These are phyloP conservation scores for Populus pruinosa DNA, from an alignment of 345 rosid species.

Conservation along the genomic window DNA sequence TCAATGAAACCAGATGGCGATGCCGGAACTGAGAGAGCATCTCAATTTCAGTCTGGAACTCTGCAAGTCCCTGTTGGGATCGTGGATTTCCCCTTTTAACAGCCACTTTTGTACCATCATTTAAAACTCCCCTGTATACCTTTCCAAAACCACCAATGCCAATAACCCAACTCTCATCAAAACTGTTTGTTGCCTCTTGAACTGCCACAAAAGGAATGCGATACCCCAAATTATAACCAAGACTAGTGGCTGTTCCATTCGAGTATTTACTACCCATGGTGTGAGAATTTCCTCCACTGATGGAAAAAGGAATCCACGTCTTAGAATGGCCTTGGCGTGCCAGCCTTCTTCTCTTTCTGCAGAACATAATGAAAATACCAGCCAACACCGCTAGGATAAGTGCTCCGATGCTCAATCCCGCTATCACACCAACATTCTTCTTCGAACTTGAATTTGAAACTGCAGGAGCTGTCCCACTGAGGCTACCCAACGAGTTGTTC, in stretches of 20 bases:
- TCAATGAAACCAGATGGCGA: conserved; percentile 35
- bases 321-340: conserved; percentile 24
- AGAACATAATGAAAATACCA: conserved; percentile 13
- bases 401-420: conserved; percentile 20
- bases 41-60: conserved; percentile 37
- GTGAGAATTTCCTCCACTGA: conserved; percentile 26
- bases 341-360: conserved; percentile 16
- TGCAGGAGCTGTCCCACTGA: conserved; percentile 10
- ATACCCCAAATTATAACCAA: conserved; percentile 20
- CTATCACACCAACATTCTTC: conserved; percentile 23
- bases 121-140: conserved; percentile 25
- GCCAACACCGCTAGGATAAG: conserved; percentile 1
- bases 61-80: conserved; percentile 34
- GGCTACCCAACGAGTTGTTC: conserved; percentile 35
- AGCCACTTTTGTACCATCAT: conserved; percentile 27
- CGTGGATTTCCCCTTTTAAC: conserved; percentile 33
- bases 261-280: conserved; percentile 33
- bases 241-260: conserved; percentile 24
- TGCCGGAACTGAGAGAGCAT: conserved; percentile 37
- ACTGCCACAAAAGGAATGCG: conserved; percentile 28
- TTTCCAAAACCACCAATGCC: conserved; percentile 39
- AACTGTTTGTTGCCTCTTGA: conserved; percentile 35
- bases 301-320: conserved; percentile 30
- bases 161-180: conserved; percentile 32
- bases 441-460: conserved; percentile 21